Base-by-base conservation (phyloP, 192 early-diverging fungal species). In the Martensiomyces pterosporus region DNA sequence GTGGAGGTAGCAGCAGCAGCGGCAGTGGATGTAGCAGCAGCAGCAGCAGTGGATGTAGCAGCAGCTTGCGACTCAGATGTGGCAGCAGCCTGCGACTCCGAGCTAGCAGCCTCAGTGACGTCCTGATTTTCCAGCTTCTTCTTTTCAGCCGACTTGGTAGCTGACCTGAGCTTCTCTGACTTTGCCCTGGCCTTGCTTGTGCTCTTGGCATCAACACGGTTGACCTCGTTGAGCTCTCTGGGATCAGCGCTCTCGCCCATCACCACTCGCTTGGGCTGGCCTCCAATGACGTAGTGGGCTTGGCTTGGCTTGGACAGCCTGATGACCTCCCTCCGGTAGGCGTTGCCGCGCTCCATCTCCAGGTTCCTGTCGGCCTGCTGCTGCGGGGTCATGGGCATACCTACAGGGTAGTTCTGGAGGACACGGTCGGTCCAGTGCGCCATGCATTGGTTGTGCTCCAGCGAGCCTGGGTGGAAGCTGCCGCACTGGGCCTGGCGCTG, bases 361-460 rank as follows among this genome's bases (percentile, higher is more conserved):
- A 23, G 21, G 19, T 57, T 48, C 9, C 50, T 42, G 16, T 73
- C 62, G 18, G 40, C 43, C 15, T 56, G 52, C 42, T 65, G 61
- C 29, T 60, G 57, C 17, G 57, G 69, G 6, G 44, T 50, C 39
- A 73, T 46, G 0, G 35, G 55, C 24, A 46, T 49, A 32, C 53
- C 55, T 7, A 65, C 25, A 3, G 62, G 57, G 25, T 53, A 73
- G 46, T 62, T 53, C 39, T 73, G 52, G 4, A 65, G 42, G 13
- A 65, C 62, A 36, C 57, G 61, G 35, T 73, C 62, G 27, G 69
- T 73, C 62, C 56, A 65, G 39, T 65, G 62, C 12, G 69, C 69
- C 69, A 73, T 73, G 26, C 69, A 73, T 37, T 65, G 53, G 57
- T 73, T 73, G 57, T 73, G 65, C 35, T 64, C 69, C n/a, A 73